Base-by-base conservation (phyloP, 2,329 filamentous ascomycete genomes). In the Calonectria naviculata region DNA sequence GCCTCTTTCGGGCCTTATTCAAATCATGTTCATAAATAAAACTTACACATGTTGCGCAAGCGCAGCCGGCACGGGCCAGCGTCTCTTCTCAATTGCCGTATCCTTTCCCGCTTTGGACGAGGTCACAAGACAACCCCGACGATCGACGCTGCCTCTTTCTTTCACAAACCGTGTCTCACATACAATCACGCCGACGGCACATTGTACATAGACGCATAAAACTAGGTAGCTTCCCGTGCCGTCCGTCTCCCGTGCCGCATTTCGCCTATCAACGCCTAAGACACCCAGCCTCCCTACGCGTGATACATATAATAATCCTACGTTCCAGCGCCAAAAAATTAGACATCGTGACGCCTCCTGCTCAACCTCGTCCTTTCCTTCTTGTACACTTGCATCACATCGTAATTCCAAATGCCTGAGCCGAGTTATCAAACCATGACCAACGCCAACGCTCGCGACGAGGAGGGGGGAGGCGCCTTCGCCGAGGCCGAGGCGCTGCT, bases 401-500 rank as follows among this genome's bases (percentile, higher is more conserved):
- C 24, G 46, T 29, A 17, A 38, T 9, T 13, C 28, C 2, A 34
- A 58, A 58, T 58, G 52, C 3, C 71, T 66, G 42, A 60, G 15
- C 17, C 67, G 31, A 65, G 62, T 41, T 65, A 79, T 44, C 70
- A 38, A 46, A 75, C 64, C 56, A 82, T 83, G 78, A 78, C 81
- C 64, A 52, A 67, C 4, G 29, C 19, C 31, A 24, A 24, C 60
- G 19, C 70, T 64, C 63, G 78, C 80, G 31, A 58, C 34, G 82
- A 86, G 68, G 81, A 83, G 26, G 83, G 84, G 62, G 82, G 83
- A 31, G 74, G 84, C 38, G 74, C 71, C 67, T 69, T 74, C 5
- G 79, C 76, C 69, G 82, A 84, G 74, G 74, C 78, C 1, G 78
- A 80, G 28, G 80, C 81, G 31, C 82, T 91, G 29, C 83, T 89